These are phyloP conservation scores for Chlamydomonas reinhardtii DNA, from an alignment of 163 green algal species.

Conservation along the genomic window DNA sequence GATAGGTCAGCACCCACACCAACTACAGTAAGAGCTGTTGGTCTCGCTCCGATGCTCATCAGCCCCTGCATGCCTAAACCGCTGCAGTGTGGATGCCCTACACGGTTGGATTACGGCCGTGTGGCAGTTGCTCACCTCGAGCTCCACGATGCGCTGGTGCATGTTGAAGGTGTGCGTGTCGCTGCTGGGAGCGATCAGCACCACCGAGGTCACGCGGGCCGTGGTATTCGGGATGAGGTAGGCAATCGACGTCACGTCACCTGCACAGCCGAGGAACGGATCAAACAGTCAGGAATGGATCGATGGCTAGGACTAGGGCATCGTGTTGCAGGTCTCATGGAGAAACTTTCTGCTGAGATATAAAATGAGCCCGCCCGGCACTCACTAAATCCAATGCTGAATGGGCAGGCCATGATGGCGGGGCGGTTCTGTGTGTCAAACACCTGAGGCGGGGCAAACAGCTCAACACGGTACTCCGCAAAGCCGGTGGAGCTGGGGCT, in stretches of 20 bases:
- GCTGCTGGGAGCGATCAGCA: conserved; percentile 35
- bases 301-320: too few species aligned
- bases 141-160: conserved; percentile 43
- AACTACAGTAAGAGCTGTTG: too few species aligned
- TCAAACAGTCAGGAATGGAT: too few species aligned
- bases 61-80: too few species aligned
- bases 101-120: too few species aligned
- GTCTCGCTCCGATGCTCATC: too few species aligned
- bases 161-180: conserved; percentile 50
- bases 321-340: too few species aligned
- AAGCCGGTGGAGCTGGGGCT: conserved; percentile 26
- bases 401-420: background rate
- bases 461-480: conserved; percentile 36
- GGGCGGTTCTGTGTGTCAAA: conserved; percentile 14
- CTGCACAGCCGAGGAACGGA: background rate
- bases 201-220: conserved; percentile 16
- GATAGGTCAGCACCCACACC: too few species aligned
- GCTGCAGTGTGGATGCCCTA: too few species aligned
- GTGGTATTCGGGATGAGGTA: background rate
- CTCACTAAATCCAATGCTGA: conserved; percentile 1
- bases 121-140: background rate
- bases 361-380: background rate
- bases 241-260: conserved; percentile 1
- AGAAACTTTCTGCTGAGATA: too few species aligned
- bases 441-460: conserved; percentile 34